These are phyloP conservation scores for Debaryomyces prosopidis DNA, from an alignment of 805 yeast genomes.

Conservation along the genomic window DNA sequence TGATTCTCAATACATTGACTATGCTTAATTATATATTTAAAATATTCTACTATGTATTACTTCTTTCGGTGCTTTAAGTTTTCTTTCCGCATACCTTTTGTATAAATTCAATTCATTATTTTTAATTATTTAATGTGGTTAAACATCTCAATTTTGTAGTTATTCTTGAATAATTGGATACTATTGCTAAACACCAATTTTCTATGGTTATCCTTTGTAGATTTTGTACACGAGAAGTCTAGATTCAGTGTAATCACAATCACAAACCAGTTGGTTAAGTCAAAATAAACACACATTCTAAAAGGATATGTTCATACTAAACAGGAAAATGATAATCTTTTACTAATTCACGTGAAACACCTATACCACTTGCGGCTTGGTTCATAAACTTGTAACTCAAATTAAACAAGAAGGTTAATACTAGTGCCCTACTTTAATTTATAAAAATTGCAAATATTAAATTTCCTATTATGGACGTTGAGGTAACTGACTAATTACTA, in stretches of 20 bases:
- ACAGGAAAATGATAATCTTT: too few relatives aligned
- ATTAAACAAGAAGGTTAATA: neutral
- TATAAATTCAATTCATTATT: neutral
- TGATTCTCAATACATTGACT: constrained; percentile 1
- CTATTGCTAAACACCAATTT: too few relatives aligned
- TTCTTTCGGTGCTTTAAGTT: neutral
- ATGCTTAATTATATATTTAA: constrained; percentile 2
- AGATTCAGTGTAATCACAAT: too few relatives aligned
- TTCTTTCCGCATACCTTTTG: neutral
- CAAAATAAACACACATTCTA: too few relatives aligned
- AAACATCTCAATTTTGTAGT: neutral
- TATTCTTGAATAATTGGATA: too few relatives aligned
- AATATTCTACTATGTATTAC: constrained; percentile 1
- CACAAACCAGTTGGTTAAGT: too few relatives aligned
- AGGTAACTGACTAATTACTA: constrained; percentile 1
- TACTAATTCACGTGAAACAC: too few relatives aligned
- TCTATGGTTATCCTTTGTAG: too few relatives aligned
- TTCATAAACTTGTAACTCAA: neutral
- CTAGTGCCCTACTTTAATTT: constrained; percentile 3
- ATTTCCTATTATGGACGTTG: constrained; percentile 1
- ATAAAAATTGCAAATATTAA: neutral
- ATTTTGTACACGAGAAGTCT: too few relatives aligned
- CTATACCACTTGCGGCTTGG: too few relatives aligned
- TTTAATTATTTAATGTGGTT: neutral
- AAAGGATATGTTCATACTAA: too few relatives aligned